Percentiles rank a stretch among this genome's conserved stretches.
These are phyloP conservation scores for Nakazawaea wyomingensis DNA, from an alignment of 805 yeast genomes.

Conservation along the genomic window DNA sequence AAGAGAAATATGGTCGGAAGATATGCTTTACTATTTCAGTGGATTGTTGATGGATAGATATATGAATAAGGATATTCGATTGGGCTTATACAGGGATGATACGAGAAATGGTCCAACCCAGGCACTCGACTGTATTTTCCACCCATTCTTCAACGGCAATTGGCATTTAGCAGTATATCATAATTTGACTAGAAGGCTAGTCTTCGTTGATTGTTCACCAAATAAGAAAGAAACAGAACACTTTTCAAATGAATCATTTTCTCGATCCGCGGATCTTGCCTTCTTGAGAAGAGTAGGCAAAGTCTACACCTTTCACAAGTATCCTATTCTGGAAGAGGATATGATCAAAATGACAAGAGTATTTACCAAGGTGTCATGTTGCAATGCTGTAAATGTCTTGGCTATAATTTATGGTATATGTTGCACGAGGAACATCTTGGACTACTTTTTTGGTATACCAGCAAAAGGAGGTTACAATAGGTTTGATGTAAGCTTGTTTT, in stretches of 20 bases:
- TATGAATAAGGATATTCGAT: neutral
- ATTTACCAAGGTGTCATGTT: constrained; percentile 3
- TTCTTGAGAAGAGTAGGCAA: constrained; percentile 2
- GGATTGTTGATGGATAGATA: constrained; percentile 9
- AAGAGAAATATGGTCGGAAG: constrained; percentile 4
- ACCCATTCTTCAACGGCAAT: constrained; percentile 5
- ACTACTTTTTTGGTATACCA: neutral
- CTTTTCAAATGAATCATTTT: neutral
- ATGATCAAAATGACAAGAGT: neutral
- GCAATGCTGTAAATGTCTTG: constrained; percentile 8
- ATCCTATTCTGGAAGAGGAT: neutral
- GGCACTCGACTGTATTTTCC: constrained; percentile 6
- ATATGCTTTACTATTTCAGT: constrained; percentile 9
- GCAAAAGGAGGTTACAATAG: neutral
- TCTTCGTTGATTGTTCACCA: constrained; percentile 7
- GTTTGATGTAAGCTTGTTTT: constrained; percentile 10
- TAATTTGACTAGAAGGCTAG: neutral
- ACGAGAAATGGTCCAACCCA: constrained; percentile 1
- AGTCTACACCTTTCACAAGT: neutral
- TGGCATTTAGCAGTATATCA: constrained; percentile 9
- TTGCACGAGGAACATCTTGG: constrained; percentile 8
- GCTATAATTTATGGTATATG: constrained; percentile 11
- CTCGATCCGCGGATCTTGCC: neutral
- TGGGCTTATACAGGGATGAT: constrained; percentile 3
- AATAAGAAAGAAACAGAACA: neutral